Base-by-base conservation (phyloP, 2,329 filamentous ascomycete genomes). In the Corynespora cassiicola region DNA sequence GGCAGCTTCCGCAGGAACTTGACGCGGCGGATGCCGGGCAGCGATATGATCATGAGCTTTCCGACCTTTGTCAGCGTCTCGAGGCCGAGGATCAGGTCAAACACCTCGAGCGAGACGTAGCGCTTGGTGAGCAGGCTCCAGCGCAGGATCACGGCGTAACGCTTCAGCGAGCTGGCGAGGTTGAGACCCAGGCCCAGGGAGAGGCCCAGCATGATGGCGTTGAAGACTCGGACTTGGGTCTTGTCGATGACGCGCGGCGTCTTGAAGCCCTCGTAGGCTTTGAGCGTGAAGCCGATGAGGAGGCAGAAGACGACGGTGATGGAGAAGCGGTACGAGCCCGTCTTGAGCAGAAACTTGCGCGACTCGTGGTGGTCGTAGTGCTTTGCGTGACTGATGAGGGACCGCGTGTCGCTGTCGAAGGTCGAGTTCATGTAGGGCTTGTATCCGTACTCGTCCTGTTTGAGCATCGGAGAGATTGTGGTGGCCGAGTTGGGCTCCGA, bases 131-230 rank as follows among this genome's bases (percentile, higher is more conserved):
- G 44, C n/a, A 68, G 45, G 1, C 58, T 60, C 65, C 65, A 68
- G 11, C 63, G 55, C 12, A 68, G 54, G 30, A 61, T 58, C 7
- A 54, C 50, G 2, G 63, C 63, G 24, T 66, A 67, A 24, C 59
- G 49, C 28, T 65, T 64, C 12, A 68, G 47, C 5, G 59, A 65
- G 0, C 58, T 56, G 5, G 65, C 46, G 2, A 68, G 49, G 25
- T 68, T 67, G 20, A 68, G 42, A 50, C 63, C 63, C 8, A 68
- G 48, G 16, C 58, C 63, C 0, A 68, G 49, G 5, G 64, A 66
- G 1, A 68, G 40, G 2, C 58, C 63, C 6, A 66, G 49, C 39
- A 63, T 61, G 12, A 68, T 31, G 3, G 62, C 50, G 37, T 66
- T 66, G 56, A 68, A 68, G 14, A 61, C 29, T 30, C 58, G 48